Conservation (phyloP, 179 eudicot species). For the Dionaea muscipula region DNA sequence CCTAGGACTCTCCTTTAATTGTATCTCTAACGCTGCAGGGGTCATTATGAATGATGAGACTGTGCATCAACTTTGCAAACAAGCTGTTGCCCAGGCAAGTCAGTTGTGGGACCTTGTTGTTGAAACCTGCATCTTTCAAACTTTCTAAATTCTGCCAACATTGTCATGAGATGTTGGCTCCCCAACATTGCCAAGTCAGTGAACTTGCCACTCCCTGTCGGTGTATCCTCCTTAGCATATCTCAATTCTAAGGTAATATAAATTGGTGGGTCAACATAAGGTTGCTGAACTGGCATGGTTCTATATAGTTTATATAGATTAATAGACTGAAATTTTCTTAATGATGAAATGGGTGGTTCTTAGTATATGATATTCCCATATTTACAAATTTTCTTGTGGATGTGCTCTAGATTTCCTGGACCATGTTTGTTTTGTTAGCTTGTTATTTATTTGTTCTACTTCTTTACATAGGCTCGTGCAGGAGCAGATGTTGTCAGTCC, state of each 20-base stretch:
- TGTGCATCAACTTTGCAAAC: constrained; percentile 86
- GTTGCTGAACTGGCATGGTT: too few relatives aligned
- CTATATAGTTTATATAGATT: too few relatives aligned
- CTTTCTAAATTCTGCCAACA: not conserved
- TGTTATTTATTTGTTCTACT: constrained; percentile 1
- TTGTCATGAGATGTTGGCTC: not conserved
- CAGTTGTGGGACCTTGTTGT: not conserved
- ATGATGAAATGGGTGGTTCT: too few relatives aligned
- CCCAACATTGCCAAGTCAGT: too few relatives aligned
- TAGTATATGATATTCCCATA: too few relatives aligned
- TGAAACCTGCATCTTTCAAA: too few relatives aligned
- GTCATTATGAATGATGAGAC: constrained; percentile 98
- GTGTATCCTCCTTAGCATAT: too few relatives aligned
- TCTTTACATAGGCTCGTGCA: constrained; percentile 62
- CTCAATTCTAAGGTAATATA: too few relatives aligned
- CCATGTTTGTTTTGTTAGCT: not conserved
- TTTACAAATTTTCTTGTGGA: too few relatives aligned
- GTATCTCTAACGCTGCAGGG: constrained; percentile 34
- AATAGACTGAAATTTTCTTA: too few relatives aligned
- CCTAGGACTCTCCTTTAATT: not conserved
- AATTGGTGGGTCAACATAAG: too few relatives aligned
- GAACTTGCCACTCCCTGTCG: too few relatives aligned
- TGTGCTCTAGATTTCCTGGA: not conserved
- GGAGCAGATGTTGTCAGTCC: constrained; percentile 98
- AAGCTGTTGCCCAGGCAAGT: constrained; percentile 89